Evolutionary conservation across 352 stramenopile species (phyloP).

Genomic region (Phytophthora citrophthora): DNA sequence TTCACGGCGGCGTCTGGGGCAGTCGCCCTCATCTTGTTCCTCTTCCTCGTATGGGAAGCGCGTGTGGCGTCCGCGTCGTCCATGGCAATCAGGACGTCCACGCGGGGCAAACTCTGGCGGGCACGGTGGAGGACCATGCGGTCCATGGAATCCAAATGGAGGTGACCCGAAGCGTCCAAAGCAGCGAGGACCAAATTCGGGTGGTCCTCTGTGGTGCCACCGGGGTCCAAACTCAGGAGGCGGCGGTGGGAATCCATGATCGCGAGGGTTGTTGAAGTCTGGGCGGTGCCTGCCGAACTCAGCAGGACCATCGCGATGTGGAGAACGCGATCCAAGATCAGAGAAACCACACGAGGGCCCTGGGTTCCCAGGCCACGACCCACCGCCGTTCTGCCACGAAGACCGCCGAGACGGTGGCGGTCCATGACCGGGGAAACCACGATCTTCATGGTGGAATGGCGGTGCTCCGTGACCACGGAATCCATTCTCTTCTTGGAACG

Average conservation of each 20-base stretch:
- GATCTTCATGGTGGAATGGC: not conserved
- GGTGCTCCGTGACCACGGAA: conserved; percentile 12
- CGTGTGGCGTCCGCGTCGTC: conserved; percentile 7
- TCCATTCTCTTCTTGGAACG: not conserved
- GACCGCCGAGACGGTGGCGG: not conserved
- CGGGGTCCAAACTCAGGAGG: conserved; percentile 3
- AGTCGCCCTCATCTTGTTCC: conserved; percentile 1
- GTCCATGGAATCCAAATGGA: conserved; percentile 12
- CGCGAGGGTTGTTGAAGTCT: not conserved
- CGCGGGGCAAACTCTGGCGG: conserved; percentile 13
- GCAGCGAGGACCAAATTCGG: conserved; percentile 11
- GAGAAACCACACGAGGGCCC: not conserved
- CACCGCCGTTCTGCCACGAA: too few relatives aligned
- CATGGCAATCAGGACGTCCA: conserved; percentile 12
- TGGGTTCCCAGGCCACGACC: too few relatives aligned
- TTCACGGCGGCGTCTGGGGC: conserved; percentile 7
- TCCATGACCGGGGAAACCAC: not conserved
- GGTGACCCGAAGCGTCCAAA: conserved; percentile 14
- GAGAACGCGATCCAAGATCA: conserved; percentile 1
- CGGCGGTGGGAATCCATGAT: conserved; percentile 1
- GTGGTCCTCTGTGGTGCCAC: conserved; percentile 6
- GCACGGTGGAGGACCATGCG: conserved; percentile 6
- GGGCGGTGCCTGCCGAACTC: conserved; percentile 4
- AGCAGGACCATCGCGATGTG: not conserved
- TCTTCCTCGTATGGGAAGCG: conserved; percentile 11